Percentiles rank a stretch among this genome's conserved stretches.
Evolutionary conservation across 352 stramenopile genomes (phyloP).

Genomic region (Phytopythium mirpurense): DNA sequence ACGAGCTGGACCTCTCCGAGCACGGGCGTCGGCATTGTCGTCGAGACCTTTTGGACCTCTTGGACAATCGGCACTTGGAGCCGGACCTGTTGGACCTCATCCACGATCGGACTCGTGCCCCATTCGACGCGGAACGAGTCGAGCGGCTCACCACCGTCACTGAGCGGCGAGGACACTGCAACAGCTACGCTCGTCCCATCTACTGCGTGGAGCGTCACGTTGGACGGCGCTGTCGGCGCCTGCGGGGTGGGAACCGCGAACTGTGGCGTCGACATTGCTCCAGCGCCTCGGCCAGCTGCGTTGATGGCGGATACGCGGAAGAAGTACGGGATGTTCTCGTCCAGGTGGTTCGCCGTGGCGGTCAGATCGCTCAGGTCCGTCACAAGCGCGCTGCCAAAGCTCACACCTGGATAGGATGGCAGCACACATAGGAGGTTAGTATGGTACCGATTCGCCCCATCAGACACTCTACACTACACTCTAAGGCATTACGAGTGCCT

Average conservation of each 20-base stretch:
- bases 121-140: constrained; percentile 92
- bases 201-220: constrained; percentile 74
- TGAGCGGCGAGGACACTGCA: constrained; percentile 61
- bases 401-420: constrained; percentile 56
- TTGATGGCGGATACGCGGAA: constrained; percentile 93
- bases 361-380: constrained; percentile 86
- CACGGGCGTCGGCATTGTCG: constrained; percentile 32
- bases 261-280: constrained; percentile 71
- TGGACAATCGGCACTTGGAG: constrained; percentile 60
- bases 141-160: constrained; percentile 81
- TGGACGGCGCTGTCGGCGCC: constrained; percentile 47
- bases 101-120: constrained; percentile 67
- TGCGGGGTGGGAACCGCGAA: constrained; percentile 86
- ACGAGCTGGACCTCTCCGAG: constrained; percentile 89
- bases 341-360: constrained; percentile 77
- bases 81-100: constrained; percentile 74
- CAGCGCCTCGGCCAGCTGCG: constrained; percentile 60
- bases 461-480: too few species aligned
- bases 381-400: constrained; percentile 83
- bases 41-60: constrained; percentile 75
- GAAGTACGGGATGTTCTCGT: constrained; percentile 94
- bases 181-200: constrained; percentile 89
- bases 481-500: background rate
- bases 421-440: too few species aligned
- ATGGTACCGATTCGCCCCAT: too few species aligned